Base-by-base conservation (phyloP, 78 protist genomes). In the Cavenderia fasciculata region DNA sequence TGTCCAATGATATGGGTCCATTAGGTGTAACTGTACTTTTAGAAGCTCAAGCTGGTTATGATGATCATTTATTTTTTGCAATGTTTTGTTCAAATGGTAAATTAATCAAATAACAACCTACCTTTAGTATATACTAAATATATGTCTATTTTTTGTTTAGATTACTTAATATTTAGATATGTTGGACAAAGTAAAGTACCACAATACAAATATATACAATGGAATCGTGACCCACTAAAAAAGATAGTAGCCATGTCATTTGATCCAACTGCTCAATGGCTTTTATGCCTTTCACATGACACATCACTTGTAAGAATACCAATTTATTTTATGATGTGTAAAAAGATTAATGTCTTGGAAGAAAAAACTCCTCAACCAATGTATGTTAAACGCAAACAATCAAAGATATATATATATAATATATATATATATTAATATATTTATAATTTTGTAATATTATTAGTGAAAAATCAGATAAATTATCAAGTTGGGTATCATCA, bases 171-270 rank as follows among this genome's bases (percentile, higher is more conserved):
- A 25, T 49, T 91, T 59, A 61, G 94, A 73, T 91, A 51, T 84
- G 90, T 91, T 38, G 94, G 90, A 23, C 92, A 79, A 23, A 91
- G 86, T 51, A 63, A 63, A 70, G 94, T 91, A 44, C 92, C 94
- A 27, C 61, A 43, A 36, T 74, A 84, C 47, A 78, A 82, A 43
- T 73, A 74, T 57, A 40, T 91, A 29, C 87, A 56, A 65, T 91
- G 94, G 94, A 51, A 59, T 29, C 59, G 44, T 38, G 94, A 91
- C 19, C 70, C 68, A 23, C 2, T 40, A 8, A 73, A 82, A 59
- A 68, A 34, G 54, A 91, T 91, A 25, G 91, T 91, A 16, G 47
- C 79, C 23, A 91, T 91, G 94, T 43, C 73, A 43, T 91, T 78
- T 51, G 90, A 91, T 54, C 92, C 88, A 6, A 70, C 49, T 33